Base-by-base conservation (phyloP, 2,329 filamentous ascomycete species). In the Pseudonectria buxi region DNA sequence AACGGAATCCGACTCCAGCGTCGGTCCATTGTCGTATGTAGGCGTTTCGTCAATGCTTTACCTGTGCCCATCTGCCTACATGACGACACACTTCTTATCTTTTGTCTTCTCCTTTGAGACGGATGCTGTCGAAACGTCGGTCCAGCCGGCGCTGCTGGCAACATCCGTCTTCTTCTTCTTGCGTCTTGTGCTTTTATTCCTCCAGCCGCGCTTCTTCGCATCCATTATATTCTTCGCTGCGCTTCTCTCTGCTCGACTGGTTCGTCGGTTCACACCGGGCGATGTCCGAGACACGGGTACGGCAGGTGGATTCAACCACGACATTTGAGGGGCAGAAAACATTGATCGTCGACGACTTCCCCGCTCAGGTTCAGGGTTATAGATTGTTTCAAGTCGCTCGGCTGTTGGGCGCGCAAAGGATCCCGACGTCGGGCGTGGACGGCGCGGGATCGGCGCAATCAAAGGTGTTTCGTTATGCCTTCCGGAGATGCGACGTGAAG, bases 201-300 rank as follows among this genome's bases (percentile, higher is more conserved):
- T 65, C 75, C 76, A 81, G 1, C 76, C 76, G 24, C 65, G 67
- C 47, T 66, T 68, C 58, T 71, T 76, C 2, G 76, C 76, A 41
- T 80, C 76, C 13, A 71, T 66, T 18, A 81, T 74, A 45, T 81
- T 81, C 57, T 74, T 78, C 9, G 74, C 69, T 6, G 76, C 76
- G 37, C 75, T 77, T 18, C 74, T 64, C 50, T 76, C 72, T 2
- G 76, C 76, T 27, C 76, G 68, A 47, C 74, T 78, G 26, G 64
- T 64, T 16, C 64, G 66, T 24, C 73, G 61, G 36, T 55, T 65
- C 6, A 76, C 54, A 28, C 64, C 66, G 1, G 64, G 62, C 40
- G 64, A 45, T 37, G 63, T 57, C 33, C 65, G 59, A 44, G 51
- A 51, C 12, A 59, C 49, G 0, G 57, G 44, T 5, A 55, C 44